Evolutionary conservation across 768 basidiomycete species (phyloP).

Genomic region (Krasilnikovozyma curviuscula): DNA sequence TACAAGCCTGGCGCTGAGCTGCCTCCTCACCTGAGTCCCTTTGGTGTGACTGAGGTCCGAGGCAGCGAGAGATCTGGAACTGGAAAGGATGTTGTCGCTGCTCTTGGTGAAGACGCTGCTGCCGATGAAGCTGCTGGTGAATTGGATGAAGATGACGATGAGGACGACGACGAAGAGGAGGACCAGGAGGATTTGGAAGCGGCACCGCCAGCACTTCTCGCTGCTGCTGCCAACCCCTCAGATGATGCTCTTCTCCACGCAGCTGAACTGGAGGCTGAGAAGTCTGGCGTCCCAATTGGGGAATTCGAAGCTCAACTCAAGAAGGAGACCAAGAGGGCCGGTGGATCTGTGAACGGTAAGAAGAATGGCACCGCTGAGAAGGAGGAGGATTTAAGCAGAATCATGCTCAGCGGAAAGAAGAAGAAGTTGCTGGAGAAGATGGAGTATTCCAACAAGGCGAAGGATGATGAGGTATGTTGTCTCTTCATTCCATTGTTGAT

Average conservation of each 20-base stretch:
- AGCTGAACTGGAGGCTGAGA: slow-evolving; percentile 84
- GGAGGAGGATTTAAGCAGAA: slow-evolving; percentile 84
- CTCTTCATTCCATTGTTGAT: background rate
- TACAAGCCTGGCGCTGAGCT: slow-evolving; percentile 70
- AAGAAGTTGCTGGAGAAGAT: slow-evolving; percentile 83
- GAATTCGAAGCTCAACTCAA: slow-evolving; percentile 57
- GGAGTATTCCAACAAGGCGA: slow-evolving; percentile 65
- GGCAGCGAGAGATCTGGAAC: slow-evolving; percentile 20
- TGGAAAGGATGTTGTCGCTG: slow-evolving; percentile 12
- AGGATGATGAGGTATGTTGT: slow-evolving; percentile 50
- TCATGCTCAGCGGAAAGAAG: slow-evolving; percentile 93
- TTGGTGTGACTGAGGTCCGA: slow-evolving; percentile 48
- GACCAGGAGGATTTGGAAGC: slow-evolving; percentile 17
- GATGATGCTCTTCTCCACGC: slow-evolving; percentile 56
- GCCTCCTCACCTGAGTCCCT: slow-evolving; percentile 90
- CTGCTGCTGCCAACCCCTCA: slow-evolving; percentile 29
- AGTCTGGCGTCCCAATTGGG: slow-evolving; percentile 57
- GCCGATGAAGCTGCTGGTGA: slow-evolving; percentile 34
- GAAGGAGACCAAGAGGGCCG: slow-evolving; percentile 29
- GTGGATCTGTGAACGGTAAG: slow-evolving; percentile 9
- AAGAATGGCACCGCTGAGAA: slow-evolving; percentile 14
- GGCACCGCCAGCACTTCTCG: slow-evolving; percentile 26
- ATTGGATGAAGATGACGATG: slow-evolving; percentile 38
- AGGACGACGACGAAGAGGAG: slow-evolving; percentile 24
- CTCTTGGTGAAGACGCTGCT: slow-evolving; percentile 10